A percentile compares a stretch with the other conserved stretches of the same genome.
These are phyloP conservation scores for Persicaria maculosa DNA, from an alignment of 148 eudicot genomes.

Conservation along the genomic window DNA sequence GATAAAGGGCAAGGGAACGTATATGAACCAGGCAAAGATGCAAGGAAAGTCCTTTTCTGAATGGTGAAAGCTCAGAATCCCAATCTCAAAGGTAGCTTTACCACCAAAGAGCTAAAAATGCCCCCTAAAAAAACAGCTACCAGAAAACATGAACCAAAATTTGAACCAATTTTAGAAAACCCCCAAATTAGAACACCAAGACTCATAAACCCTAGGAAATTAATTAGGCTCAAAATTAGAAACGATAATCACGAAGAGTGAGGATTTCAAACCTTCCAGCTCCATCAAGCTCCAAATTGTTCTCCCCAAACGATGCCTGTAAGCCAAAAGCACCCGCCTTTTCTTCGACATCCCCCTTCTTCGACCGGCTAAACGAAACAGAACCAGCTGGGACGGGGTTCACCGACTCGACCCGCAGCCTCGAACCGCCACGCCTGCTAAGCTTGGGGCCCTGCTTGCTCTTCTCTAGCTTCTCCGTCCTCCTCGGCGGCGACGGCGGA, in stretches of 20 bases:
- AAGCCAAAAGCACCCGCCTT: constrained; percentile 20
- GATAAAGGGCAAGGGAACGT: not conserved
- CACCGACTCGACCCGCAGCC: constrained; percentile 21
- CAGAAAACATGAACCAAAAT: not conserved
- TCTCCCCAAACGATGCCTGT: constrained; percentile 63
- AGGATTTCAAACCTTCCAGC: constrained; percentile 41
- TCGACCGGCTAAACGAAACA: constrained; percentile 18
- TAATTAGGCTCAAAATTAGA: not conserved
- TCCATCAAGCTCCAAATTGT: constrained; percentile 50
- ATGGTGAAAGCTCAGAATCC: constrained; percentile 20
- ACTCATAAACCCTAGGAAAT: constrained; percentile 9
- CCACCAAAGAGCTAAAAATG: constrained; percentile 6
- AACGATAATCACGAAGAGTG: not conserved
- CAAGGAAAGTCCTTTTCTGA: constrained; percentile 17
- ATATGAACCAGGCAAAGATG: not conserved
- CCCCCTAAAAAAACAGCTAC: not conserved
- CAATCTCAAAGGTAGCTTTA: constrained; percentile 21
- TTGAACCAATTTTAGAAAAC: not conserved
- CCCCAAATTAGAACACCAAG: constrained; percentile 4
- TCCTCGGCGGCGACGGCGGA: constrained; percentile 7
- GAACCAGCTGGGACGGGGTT: constrained; percentile 16
- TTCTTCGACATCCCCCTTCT: constrained; percentile 23
- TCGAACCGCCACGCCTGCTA: constrained; percentile 10
- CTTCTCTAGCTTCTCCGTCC: constrained; percentile 9
- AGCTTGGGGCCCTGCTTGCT: constrained; percentile 11